Percentiles rank a stretch among this genome's conserved stretches.
Evolutionary conservation across 2,329 filamentous ascomycete species (phyloP).

Genomic region (Xylaria sp.): DNA sequence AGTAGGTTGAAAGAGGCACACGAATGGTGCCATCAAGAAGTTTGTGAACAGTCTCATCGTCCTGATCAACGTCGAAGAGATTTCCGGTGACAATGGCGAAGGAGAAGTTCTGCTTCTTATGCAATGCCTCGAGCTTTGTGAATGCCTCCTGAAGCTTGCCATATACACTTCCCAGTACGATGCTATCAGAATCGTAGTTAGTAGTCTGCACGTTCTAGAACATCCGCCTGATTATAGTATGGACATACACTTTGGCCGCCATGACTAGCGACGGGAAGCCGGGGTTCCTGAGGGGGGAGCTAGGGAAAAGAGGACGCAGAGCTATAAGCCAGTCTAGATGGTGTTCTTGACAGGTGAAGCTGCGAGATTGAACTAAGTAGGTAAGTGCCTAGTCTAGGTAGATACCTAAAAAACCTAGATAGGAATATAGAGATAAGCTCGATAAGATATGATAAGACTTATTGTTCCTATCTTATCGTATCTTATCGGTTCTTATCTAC

Average conservation of each 20-base stretch:
- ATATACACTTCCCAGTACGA: conserved; percentile 85
- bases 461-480: conserved; percentile 31
- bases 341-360: not conserved
- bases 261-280: conserved; percentile 47
- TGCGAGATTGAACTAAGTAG: not conserved
- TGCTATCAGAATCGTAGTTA: conserved; percentile 56
- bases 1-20: conserved; percentile 88
- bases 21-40: conserved; percentile 78
- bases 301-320: not conserved
- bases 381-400: not conserved
- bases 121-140: conserved; percentile 80
- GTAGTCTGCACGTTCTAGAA: conserved; percentile 12
- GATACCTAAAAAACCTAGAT: not conserved
- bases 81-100: conserved; percentile 88
- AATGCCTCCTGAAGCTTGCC: conserved; percentile 82
- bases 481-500: conserved; percentile 38
- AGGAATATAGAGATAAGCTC: not conserved
- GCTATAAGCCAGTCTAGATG: not conserved
- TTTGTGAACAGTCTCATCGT: conserved; percentile 67
- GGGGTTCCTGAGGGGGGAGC: not conserved
- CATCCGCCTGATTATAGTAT: conserved; percentile 21
- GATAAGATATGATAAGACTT: conserved; percentile 4
- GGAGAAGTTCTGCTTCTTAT: conserved; percentile 87
- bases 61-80: conserved; percentile 73
- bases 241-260: conserved; percentile 61